A percentile compares a stretch with the other conserved stretches of the same genome.
phyloP scores from a whole-genome alignment of 2,329 filamentous ascomycete genomes.

The Alternaria metachromatica region DNA sequence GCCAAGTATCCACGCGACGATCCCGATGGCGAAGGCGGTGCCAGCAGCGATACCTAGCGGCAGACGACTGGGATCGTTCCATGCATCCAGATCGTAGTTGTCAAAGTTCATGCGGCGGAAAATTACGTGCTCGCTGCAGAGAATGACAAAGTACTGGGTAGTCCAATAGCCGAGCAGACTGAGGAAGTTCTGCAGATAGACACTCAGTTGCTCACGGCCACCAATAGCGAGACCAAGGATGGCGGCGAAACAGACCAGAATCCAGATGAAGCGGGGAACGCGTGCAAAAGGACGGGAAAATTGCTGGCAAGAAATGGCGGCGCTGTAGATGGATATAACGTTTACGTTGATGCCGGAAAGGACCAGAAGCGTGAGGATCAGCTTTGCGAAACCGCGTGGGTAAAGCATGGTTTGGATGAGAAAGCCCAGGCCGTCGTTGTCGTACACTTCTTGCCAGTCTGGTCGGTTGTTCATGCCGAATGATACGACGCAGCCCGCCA shows the following conservation, averaged over 20 bases:
- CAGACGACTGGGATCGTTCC: constrained; percentile 54
- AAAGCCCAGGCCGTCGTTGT: constrained; percentile 55
- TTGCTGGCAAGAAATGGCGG: constrained; percentile 55
- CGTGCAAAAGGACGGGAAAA: constrained; percentile 58
- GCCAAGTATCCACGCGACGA: constrained; percentile 59
- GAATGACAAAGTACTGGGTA: constrained; percentile 55
- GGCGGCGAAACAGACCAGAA: constrained; percentile 52
- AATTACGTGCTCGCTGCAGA: constrained; percentile 54
- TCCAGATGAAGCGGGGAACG: constrained; percentile 60
- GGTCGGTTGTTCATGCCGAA: constrained; percentile 43
- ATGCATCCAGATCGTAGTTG: constrained; percentile 55
- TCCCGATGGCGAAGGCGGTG: constrained; percentile 48
- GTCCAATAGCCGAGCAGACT: constrained; percentile 57
- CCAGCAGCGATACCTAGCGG: constrained; percentile 53
- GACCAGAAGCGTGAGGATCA: constrained; percentile 54
- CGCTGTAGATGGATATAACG: constrained; percentile 59
- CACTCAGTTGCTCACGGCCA: constrained; percentile 51
- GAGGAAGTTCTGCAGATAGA: constrained; percentile 56
- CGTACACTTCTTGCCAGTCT: constrained; percentile 50
- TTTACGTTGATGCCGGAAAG: constrained; percentile 55
- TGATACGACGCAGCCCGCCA: constrained; percentile 53
- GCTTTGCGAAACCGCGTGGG: constrained; percentile 57
- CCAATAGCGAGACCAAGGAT: constrained; percentile 54
- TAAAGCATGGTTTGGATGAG: constrained; percentile 56
- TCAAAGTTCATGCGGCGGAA: constrained; percentile 59